Evolutionary conservation across 805 yeast species (phyloP), one percentile per base, ranked within the genome.

Genomic region (Grigorovia jiainica): DNA sequence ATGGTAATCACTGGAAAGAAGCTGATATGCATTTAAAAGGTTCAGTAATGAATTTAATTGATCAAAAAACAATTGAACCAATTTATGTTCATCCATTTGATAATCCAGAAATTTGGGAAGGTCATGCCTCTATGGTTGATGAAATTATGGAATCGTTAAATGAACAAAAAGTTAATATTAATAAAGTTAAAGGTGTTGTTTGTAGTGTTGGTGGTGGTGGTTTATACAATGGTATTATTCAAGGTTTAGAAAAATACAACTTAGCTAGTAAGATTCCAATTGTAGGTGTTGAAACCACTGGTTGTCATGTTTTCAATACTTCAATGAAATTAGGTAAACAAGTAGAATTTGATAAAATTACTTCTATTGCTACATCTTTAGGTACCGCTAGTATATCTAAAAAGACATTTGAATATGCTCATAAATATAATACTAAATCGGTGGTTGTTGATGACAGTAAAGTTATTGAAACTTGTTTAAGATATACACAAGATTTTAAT

Each of bases 121-220:
- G 79, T 18, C 79, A 75, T 50, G 58, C 78, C 0, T 44, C 67
- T 0, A 52, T 73, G 47, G 57, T 76, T 11, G 75, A 68, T 52
- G 79, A 67, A 46, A 60, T 73, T 10, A 62, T 54, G 9, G 47
- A 46, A 34, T 44, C 58, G 11, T 34, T 64, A 32, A 34, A 38
- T 1, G 43, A 54, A 10, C 61, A 55, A 8, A 47, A 50, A 7
- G 37, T 54, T 17, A 18, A 48, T 20, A 5, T 62, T 5, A 37
- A 45, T 4, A 51, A 50, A 5, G 44, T 75, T 18, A 70, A 65
- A 46, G 77, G 71, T 0, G 61, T 73, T 24, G 73, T 71, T 1
- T 73, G 79, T 51, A 73, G 78, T 18, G 68, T 73, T 36, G 79
- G 79, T 6, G 80, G 79, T 7, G 79, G 79, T 13, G 79, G 79